phyloP scores from a whole-genome alignment of 2,329 filamentous ascomycete genomes.

The Graphilbum fragrans region DNA sequence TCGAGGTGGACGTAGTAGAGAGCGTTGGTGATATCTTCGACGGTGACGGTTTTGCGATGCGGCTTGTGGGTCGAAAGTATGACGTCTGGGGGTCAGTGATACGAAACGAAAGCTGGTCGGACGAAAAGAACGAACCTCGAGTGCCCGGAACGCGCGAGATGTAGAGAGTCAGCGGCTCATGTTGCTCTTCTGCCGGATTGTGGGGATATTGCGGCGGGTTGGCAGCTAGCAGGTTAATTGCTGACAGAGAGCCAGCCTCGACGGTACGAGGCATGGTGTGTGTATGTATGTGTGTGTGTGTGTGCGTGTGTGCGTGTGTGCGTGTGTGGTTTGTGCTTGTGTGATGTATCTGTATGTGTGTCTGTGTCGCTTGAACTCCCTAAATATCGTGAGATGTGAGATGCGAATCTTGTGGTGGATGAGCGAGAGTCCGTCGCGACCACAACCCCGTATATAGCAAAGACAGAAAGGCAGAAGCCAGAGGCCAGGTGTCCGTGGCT shows the following conservation, averaged over 20 bases:
- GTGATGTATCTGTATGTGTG: no score
- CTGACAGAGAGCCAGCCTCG: conserved; percentile 73
- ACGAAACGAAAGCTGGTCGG: neutral
- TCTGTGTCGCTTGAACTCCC: no score
- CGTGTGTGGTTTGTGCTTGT: neutral
- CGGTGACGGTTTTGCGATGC: conserved; percentile 75
- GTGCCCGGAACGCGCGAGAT: conserved; percentile 89
- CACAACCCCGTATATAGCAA: no score
- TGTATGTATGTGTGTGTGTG: no score
- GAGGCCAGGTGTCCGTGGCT: no score
- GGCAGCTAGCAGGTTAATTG: conserved; percentile 67
- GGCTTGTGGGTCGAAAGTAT: conserved; percentile 89
- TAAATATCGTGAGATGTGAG: no score
- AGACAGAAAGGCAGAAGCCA: no score
- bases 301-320: neutral
- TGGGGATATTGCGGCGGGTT: conserved; percentile 80
- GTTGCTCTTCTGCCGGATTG: conserved; percentile 56
- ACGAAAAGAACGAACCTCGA: conserved; percentile 45
- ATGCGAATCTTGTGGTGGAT: no score
- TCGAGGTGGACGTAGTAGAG: conserved; percentile 87
- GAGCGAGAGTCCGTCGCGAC: no score
- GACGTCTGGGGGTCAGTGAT: conserved; percentile 47
- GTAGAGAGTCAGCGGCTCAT: conserved; percentile 71
- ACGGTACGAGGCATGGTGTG: conserved; percentile 22
- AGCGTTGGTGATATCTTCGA: conserved; percentile 73